Base-by-base conservation (phyloP, 2,329 filamentous ascomycete species). In the Lecanicillium sp. region DNA sequence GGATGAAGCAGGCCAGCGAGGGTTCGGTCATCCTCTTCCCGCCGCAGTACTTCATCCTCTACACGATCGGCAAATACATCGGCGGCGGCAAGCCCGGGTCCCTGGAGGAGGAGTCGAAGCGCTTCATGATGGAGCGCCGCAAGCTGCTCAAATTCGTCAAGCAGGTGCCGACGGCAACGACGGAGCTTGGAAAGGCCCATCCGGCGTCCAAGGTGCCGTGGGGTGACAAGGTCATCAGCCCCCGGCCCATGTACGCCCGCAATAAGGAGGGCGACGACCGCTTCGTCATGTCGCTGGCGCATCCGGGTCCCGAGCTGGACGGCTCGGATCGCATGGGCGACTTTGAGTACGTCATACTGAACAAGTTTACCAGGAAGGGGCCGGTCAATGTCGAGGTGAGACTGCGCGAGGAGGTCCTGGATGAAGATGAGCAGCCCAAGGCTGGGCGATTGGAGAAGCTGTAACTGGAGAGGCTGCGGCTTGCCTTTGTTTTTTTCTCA, bases 21-120 rank as follows among this genome's bases (percentile, higher is more conserved):
- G 83, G 82, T 23, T 75, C 86, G 32, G 82, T 96, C 51, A 86
- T 94, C 50, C 70, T 98, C 5, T 96, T 94, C 61, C 93, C 93
- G 4, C 93, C 93, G 0, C 93, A 97, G 61, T 85, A 84, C 61
- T 90, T 86, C 65, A 75, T 93, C 4, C 72, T 89, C 10, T 68
- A 74, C 27, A 66, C 86, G 0, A 65, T 87, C 2, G 63, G 75
- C 0, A 67, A 67, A 2, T 79, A 81, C 55, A 66, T 86, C 14
- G 62, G 60, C 4, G 65, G 68, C 4, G 58, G 58, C 1, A 49
- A 23, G 23, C 37, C 54, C 23, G 58, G 53, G 14, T 59, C 61
- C 0, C 62, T 59, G 0, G 54, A 58, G 8, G 54, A 57, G 14
- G 58, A 56, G 1, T 51, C 58, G 1, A 49, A 54, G 17, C 58